phyloP scores from a whole-genome alignment of 148 eudicot genomes.

The Arbutus unedo region DNA sequence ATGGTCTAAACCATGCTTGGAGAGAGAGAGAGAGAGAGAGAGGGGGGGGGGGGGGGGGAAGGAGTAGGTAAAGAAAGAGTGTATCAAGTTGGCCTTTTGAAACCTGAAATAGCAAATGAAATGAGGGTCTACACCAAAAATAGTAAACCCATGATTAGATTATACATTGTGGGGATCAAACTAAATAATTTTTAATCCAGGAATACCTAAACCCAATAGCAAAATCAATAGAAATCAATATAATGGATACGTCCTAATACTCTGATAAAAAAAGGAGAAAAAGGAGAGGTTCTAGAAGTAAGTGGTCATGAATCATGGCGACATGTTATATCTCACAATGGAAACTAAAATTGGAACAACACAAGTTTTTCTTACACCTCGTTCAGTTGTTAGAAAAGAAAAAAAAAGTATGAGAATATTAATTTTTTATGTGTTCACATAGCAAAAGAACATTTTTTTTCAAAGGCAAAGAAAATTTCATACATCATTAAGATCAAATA shows the following conservation, averaged over 20 bases:
- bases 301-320: background rate
- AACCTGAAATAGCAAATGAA: background rate
- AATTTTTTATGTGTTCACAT: too few species aligned
- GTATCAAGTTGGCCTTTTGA: conserved; percentile 2
- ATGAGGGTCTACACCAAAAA: background rate
- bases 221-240: background rate
- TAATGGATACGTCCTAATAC: background rate
- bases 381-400: too few species aligned
- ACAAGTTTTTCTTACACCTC: background rate
- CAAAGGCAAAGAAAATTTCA: too few species aligned
- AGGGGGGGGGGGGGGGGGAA: background rate
- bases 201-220: background rate
- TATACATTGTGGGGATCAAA: background rate
- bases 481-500: too few species aligned
- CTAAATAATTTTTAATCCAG: background rate
- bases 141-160: background rate
- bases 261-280: too few species aligned
- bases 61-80: background rate
- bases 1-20: background rate
- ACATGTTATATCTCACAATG: background rate
- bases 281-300: background rate
- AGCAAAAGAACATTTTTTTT: too few species aligned
- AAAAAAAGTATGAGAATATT: too few species aligned
- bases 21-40: background rate
- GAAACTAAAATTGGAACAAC: background rate